These are phyloP conservation scores for Chrysochromulina tobinii DNA, from an alignment of 78 protist genomes.

Conservation along the genomic window DNA sequence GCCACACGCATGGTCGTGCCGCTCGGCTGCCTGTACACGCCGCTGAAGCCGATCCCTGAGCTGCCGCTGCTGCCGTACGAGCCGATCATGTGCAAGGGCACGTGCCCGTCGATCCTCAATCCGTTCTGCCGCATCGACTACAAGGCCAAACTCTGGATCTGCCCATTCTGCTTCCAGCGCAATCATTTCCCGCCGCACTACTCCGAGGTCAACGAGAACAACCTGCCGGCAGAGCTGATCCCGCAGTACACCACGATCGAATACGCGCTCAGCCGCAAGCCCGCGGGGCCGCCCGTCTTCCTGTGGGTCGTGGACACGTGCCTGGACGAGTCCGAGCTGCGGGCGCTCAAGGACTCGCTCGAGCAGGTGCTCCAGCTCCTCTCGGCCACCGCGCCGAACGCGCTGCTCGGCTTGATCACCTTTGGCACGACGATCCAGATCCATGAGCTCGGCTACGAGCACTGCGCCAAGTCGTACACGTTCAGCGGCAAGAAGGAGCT, in stretches of 20 bases:
- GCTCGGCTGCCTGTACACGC: constrained; percentile 91
- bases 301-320: constrained; percentile 90
- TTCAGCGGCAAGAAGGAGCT: constrained; percentile 83
- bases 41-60: constrained; percentile 71
- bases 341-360: constrained; percentile 81
- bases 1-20: constrained; percentile 89
- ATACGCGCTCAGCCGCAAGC: constrained; percentile 65
- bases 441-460: constrained; percentile 83
- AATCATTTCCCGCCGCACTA: constrained; percentile 92
- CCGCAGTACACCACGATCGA: constrained; percentile 82
- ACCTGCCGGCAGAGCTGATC: constrained; percentile 90
- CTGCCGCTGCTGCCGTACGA: constrained; percentile 78
- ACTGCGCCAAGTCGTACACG: constrained; percentile 69
- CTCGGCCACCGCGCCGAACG: constrained; percentile 71
- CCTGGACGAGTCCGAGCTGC: constrained; percentile 81
- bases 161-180: constrained; percentile 90
- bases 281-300: constrained; percentile 75
- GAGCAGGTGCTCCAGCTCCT: constrained; percentile 78
- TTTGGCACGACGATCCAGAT: constrained; percentile 87
- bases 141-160: constrained; percentile 63
- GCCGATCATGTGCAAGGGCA: constrained; percentile 81
- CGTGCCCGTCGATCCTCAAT: constrained; percentile 84
- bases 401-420: constrained; percentile 92
- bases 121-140: constrained; percentile 75
- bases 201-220: constrained; percentile 65